phyloP scores from a whole-genome alignment of 225 moss, liverwort and hornwort genomes.

The Rhytidiadelphus loreus region DNA sequence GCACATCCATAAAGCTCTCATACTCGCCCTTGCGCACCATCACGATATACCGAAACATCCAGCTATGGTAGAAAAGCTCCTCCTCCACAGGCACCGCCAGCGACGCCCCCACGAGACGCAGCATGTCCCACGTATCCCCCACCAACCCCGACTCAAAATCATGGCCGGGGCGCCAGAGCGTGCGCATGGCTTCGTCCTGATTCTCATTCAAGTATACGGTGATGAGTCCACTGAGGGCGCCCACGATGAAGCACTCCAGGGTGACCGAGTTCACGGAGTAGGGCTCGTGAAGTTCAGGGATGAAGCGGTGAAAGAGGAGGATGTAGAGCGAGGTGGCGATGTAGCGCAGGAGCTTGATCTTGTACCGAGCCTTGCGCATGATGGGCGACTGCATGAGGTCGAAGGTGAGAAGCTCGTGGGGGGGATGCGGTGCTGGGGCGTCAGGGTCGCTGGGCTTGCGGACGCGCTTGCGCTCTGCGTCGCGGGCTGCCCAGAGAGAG shows the following conservation, averaged over 20 bases:
- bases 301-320: conserved; percentile 23
- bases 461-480: conserved; percentile 13
- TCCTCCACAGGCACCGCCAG: conserved; percentile 50
- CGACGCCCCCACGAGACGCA: conserved; percentile 52
- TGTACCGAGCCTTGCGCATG: conserved; percentile 75
- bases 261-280: conserved; percentile 2
- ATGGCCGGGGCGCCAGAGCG: conserved; percentile 55
- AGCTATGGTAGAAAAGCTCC: conserved; percentile 65
- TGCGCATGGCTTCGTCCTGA: conserved; percentile 52
- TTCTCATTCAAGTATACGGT: conserved; percentile 77
- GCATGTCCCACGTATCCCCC: conserved; percentile 56
- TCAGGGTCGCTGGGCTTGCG: neutral
- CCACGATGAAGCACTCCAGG: conserved; percentile 52
- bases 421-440: neutral
- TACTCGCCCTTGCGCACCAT: neutral
- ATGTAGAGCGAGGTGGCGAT: conserved; percentile 40
- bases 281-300: conserved; percentile 45
- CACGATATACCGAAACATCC: conserved; percentile 54
- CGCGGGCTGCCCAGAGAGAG: conserved; percentile 45
- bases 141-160: conserved; percentile 33
- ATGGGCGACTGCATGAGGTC: conserved; percentile 64
- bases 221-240: conserved; percentile 52
- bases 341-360: conserved; percentile 62
- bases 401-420: conserved; percentile 68
- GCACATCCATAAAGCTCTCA: conserved; percentile 32